Conservation (phyloP, 306 rosid species). For the Cyclanthera cordifolia region DNA sequence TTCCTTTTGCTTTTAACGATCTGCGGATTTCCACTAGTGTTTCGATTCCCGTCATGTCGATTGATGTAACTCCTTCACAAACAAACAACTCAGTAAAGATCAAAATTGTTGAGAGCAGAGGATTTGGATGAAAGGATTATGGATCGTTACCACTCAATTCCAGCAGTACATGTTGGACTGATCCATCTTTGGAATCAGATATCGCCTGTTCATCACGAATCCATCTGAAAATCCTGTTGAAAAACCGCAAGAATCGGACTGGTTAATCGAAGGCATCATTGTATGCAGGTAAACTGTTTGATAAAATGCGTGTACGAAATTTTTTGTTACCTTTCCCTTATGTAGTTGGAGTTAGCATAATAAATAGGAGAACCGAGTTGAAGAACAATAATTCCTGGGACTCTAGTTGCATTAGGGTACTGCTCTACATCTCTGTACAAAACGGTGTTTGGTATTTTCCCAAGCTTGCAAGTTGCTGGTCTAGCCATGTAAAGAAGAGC, state of each 20-base stretch:
- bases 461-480: conserved; percentile 69
- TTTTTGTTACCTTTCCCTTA: conserved; percentile 54
- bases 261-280: background rate
- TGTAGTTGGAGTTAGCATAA: conserved; percentile 52
- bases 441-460: conserved; percentile 36
- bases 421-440: conserved; percentile 59
- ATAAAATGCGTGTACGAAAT: background rate
- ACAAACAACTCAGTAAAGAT: background rate
- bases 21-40: conserved; percentile 41
- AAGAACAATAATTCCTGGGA: conserved; percentile 40
- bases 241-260: background rate
- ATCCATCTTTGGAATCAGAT: conserved; percentile 7
- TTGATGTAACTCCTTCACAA: conserved; percentile 56
- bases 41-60: conserved; percentile 61
- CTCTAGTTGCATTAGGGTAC: conserved; percentile 28
- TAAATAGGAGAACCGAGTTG: conserved; percentile 85
- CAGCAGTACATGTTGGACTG: conserved; percentile 40
- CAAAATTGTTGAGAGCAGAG: background rate
- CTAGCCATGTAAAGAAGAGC: conserved; percentile 74
- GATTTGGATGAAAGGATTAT: no score
- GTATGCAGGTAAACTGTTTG: background rate
- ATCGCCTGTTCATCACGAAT: conserved; percentile 36
- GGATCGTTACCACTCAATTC: conserved; percentile 54
- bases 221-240: conserved; percentile 60
- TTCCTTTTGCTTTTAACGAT: conserved; percentile 23